phyloP scores from a whole-genome alignment of 352 stramenopile genomes.

The Globisporangium spinosum region DNA sequence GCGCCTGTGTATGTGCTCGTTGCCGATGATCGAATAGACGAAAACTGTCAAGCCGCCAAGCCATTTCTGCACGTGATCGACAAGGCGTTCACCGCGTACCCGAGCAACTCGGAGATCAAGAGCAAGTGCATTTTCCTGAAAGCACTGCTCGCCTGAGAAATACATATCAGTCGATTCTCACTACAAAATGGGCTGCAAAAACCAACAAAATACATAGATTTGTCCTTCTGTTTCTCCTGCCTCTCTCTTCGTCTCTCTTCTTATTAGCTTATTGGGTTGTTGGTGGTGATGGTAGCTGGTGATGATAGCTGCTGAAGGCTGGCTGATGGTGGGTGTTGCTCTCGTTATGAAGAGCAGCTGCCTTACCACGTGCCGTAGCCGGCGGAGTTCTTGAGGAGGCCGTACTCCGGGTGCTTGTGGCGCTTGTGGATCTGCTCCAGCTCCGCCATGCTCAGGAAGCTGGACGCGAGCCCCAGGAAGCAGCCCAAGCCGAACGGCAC shows the following conservation, averaged over 20 bases:
- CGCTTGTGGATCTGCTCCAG: conserved; percentile 77
- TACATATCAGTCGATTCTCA: neutral
- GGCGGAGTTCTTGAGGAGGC: conserved; percentile 45
- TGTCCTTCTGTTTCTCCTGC: conserved; percentile 6
- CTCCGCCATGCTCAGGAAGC: conserved; percentile 69
- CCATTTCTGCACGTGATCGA: conserved; percentile 40
- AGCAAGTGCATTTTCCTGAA: conserved; percentile 64
- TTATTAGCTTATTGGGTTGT: conserved; percentile 19
- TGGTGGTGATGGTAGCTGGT: neutral
- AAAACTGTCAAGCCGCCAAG: conserved; percentile 55
- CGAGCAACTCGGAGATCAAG: conserved; percentile 55
- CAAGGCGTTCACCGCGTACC: conserved; percentile 38
- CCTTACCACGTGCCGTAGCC: conserved; percentile 41
- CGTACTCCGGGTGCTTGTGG: conserved; percentile 80
- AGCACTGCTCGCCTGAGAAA: conserved; percentile 41
- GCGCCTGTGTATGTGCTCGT: neutral
- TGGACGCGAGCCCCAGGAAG: conserved; percentile 56
- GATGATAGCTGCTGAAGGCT: neutral
- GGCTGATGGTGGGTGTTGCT: conserved; percentile 15
- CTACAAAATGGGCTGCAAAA: neutral
- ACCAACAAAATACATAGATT: conserved; percentile 27
- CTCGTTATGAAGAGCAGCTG: neutral
- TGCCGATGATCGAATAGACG: conserved; percentile 26
- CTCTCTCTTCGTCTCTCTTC: neutral
- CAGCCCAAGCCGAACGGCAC: conserved; percentile 68